Percentiles rank a stretch among this genome's conserved stretches.
phyloP scores from a whole-genome alignment of 140 eudicot genomes.

The Erigeron philadelphicus region DNA sequence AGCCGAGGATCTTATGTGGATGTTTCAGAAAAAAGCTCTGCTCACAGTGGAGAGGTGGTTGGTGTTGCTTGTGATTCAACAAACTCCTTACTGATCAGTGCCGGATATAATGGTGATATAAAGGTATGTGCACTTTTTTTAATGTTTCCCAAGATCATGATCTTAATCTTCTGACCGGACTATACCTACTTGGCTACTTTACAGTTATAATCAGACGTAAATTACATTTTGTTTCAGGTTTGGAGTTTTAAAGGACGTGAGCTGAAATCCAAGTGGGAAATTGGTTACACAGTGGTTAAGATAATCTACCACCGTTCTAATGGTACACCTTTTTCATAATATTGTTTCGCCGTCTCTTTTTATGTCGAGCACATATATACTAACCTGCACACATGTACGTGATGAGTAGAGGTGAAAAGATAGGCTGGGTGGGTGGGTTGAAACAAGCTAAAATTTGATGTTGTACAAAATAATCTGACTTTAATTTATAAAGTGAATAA shows the following conservation, averaged over 20 bases:
- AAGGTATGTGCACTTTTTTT: conserved; percentile 35
- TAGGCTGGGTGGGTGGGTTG: no score
- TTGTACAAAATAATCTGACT: no score
- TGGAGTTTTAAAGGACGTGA: conserved; percentile 82
- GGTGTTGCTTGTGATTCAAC: conserved; percentile 98
- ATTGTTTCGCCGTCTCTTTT: not conserved
- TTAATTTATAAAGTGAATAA: no score
- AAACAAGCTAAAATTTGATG: no score
- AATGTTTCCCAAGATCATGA: not conserved
- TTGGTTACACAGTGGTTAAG: conserved; percentile 68
- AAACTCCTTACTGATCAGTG: conserved; percentile 78
- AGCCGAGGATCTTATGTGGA: conserved; percentile 84
- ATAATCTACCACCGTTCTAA: conserved; percentile 77
- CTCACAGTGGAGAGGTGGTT: conserved; percentile 79
- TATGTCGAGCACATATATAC: not conserved
- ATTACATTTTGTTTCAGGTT: conserved; percentile 35
- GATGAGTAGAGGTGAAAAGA: no score
- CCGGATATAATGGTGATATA: conserved; percentile 81
- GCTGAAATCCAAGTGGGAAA: conserved; percentile 70
- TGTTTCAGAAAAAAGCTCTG: conserved; percentile 41
- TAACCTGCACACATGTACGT: not conserved
- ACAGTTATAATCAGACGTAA: not conserved
- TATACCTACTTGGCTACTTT: not conserved
- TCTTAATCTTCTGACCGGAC: not conserved
- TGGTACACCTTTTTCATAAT: conserved; percentile 33